phyloP scores from a whole-genome alignment of 2,329 filamentous ascomycete genomes.

The Fusarium sp. region DNA sequence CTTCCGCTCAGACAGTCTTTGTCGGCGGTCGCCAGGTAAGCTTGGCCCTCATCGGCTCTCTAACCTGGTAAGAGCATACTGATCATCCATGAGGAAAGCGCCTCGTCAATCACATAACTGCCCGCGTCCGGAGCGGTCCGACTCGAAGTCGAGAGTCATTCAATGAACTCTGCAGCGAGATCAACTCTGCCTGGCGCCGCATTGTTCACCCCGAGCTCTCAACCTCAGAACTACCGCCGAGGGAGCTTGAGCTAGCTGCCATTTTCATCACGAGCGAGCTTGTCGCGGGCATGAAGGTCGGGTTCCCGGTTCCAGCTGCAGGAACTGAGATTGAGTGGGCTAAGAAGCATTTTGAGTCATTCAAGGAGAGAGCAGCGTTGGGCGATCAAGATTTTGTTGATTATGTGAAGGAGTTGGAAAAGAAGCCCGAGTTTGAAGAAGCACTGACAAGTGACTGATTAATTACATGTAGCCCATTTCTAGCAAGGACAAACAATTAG shows the following conservation, averaged over 20 bases:
- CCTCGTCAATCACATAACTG: neutral
- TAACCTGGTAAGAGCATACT: too few species aligned
- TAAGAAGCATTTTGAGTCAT: neutral
- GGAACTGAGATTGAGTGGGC: neutral
- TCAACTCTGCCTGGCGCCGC: neutral
- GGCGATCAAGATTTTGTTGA: constrained; percentile 4
- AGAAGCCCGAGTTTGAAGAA: neutral
- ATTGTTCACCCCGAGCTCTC: neutral
- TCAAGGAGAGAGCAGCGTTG: neutral
- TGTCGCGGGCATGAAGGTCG: neutral
- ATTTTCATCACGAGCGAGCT: constrained; percentile 1
- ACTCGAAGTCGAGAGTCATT: neutral
- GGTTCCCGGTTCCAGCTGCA: neutral
- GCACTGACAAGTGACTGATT: neutral
- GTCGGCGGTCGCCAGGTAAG: neutral
- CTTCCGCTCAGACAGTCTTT: neutral
- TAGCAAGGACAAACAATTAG: neutral
- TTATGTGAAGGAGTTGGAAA: neutral
- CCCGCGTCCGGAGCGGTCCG: neutral
- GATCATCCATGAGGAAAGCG: neutral
- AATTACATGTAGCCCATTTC: neutral
- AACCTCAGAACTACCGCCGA: neutral
- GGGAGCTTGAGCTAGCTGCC: neutral
- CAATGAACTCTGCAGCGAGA: neutral
- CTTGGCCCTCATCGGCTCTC: too few species aligned